Evolutionary conservation across 805 yeast species (phyloP).

Genomic region (Aciculoconidium aculeatum): DNA sequence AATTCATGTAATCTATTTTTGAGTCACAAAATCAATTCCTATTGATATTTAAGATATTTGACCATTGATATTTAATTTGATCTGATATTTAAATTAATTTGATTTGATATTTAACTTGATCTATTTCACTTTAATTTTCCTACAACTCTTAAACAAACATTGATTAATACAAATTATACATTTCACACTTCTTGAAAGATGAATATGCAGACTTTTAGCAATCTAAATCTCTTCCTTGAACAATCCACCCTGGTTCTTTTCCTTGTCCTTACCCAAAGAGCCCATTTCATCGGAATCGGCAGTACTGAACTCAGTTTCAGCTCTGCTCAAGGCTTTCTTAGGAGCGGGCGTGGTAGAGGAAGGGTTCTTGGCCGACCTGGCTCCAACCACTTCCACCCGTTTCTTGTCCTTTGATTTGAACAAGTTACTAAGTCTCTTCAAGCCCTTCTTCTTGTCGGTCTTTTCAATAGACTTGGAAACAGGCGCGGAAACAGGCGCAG

Average conservation of each 20-base stretch:
- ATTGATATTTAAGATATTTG: too few relatives aligned
- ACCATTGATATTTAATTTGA: too few relatives aligned
- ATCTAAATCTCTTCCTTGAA: slow-evolving; percentile 39
- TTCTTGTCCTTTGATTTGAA: slow-evolving; percentile 9
- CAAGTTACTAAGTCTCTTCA: slow-evolving; percentile 16
- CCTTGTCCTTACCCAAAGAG: too few relatives aligned
- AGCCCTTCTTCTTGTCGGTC: slow-evolving; percentile 10
- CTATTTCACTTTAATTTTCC: too few relatives aligned
- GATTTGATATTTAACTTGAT: too few relatives aligned
- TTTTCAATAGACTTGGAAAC: too few relatives aligned
- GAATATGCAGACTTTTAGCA: background rate
- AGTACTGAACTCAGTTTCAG: slow-evolving; percentile 6
- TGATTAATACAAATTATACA: too few relatives aligned
- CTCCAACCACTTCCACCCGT: slow-evolving; percentile 3
- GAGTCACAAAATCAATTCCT: too few relatives aligned
- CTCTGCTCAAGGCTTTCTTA: slow-evolving; percentile 1
- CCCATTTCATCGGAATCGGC: slow-evolving; percentile 19
- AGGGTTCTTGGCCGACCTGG: slow-evolving; percentile 7
- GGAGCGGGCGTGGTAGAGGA: slow-evolving; percentile 6
- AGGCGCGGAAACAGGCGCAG: slow-evolving; percentile 4
- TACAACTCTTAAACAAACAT: too few relatives aligned
- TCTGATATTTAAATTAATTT: too few relatives aligned
- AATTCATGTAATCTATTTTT: too few relatives aligned
- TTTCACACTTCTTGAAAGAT: too few relatives aligned
- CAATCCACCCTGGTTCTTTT: slow-evolving; percentile 28